Evolutionary conservation across 129 eudicot species (phyloP).

Genomic region (Centella asiatica): DNA sequence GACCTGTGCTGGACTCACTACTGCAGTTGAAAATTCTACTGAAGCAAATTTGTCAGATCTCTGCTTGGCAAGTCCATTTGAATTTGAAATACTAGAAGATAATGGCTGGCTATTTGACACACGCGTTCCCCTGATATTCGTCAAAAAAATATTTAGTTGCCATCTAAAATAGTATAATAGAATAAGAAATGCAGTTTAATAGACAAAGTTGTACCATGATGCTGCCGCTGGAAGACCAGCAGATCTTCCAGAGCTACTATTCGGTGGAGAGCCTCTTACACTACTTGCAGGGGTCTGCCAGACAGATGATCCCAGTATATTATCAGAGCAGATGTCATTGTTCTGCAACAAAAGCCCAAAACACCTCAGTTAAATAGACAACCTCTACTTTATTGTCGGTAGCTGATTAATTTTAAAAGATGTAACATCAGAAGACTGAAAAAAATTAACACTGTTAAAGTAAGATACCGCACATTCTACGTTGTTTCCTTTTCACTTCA

Average conservation of each 20-base stretch:
- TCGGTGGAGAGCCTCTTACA: slow-evolving; percentile 65
- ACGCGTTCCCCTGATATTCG: slow-evolving; percentile 64
- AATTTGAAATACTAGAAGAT: slow-evolving; percentile 30
- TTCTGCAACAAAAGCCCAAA: slow-evolving; percentile 2
- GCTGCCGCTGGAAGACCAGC: slow-evolving; percentile 94
- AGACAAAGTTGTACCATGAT: slow-evolving; percentile 51
- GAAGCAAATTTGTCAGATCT: slow-evolving; percentile 40
- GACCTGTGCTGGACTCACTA: slow-evolving; percentile 27
- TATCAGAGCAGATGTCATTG: slow-evolving; percentile 11
- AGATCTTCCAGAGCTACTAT: slow-evolving; percentile 70
- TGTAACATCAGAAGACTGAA: too few species aligned
- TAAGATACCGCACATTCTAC: too few species aligned
- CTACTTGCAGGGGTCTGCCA: slow-evolving; percentile 46
- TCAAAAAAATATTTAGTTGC: background rate
- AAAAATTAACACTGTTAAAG: too few species aligned
- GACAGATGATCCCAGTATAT: slow-evolving; percentile 8
- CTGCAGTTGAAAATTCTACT: slow-evolving; percentile 38
- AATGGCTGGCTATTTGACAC: slow-evolving; percentile 44
- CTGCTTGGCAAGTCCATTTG: slow-evolving; percentile 48
- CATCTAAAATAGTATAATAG: background rate
- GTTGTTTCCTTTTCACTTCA: too few species aligned
- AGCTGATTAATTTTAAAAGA: background rate
- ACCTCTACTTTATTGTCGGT: background rate
- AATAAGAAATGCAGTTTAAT: background rate
- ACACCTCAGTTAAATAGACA: background rate